Evolutionary conservation across 805 yeast species (phyloP).

Genomic region (Schwanniomyces sp.): DNA sequence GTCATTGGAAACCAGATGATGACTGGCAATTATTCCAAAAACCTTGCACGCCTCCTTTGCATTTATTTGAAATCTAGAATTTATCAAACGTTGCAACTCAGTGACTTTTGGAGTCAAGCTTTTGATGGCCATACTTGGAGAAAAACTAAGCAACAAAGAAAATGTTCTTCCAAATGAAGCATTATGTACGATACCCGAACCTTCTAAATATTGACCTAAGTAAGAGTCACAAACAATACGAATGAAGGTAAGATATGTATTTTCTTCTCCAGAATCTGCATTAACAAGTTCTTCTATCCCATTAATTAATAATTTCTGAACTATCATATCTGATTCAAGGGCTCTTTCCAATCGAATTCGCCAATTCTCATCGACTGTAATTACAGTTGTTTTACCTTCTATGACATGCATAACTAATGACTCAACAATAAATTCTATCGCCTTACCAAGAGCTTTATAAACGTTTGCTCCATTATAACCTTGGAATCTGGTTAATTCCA

Average conservation of each 20-base stretch:
- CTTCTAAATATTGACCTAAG: constrained; percentile 17
- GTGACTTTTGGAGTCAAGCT: constrained; percentile 15
- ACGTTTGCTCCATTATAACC: constrained; percentile 24
- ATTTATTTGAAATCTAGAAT: constrained; percentile 15
- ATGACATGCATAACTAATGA: constrained; percentile 67
- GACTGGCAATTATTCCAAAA: constrained; percentile 51
- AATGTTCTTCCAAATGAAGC: constrained; percentile 36
- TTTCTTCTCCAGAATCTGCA: constrained; percentile 15
- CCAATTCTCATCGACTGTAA: constrained; percentile 77
- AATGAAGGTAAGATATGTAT: constrained; percentile 22
- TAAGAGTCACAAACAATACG: constrained; percentile 37
- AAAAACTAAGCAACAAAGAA: constrained; percentile 28
- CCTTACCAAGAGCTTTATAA: constrained; percentile 33
- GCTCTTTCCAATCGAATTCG: constrained; percentile 65
- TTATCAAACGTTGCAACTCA: constrained; percentile 22
- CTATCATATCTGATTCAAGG: constrained; percentile 56
- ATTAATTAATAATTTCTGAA: constrained; percentile 27
- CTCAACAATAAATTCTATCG: constrained; percentile 54
- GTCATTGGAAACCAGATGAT: constrained; percentile 20
- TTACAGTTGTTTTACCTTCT: constrained; percentile 48
- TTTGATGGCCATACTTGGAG: constrained; percentile 26
- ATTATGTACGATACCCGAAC: constrained; percentile 15
- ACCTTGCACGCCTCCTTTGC: constrained; percentile 38
- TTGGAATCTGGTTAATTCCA: constrained; percentile 19
- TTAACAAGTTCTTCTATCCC: constrained; percentile 17